A percentile compares a stretch with the other conserved stretches of the same genome.
Evolutionary conservation across 2,329 filamentous ascomycete species (phyloP).

Genomic region (Aspergillus bombycis): DNA sequence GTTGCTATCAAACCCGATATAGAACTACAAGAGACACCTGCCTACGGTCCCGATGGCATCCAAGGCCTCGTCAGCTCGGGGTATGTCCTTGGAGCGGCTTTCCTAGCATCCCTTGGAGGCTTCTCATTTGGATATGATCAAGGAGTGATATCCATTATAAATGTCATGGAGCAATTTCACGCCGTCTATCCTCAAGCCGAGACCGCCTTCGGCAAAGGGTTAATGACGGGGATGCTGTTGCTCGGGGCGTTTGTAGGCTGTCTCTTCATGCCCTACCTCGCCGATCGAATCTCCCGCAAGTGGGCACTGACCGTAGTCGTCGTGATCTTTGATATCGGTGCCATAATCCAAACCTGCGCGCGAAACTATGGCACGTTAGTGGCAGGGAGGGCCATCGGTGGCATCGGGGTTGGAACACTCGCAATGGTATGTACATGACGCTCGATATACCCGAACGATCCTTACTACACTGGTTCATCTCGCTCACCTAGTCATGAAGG

Average conservation of each 20-base stretch:
- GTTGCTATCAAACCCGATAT: neutral
- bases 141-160: slow-evolving; percentile 49
- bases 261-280: slow-evolving; percentile 44
- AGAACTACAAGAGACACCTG: neutral
- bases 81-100: slow-evolving; percentile 47
- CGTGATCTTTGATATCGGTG: slow-evolving; percentile 47
- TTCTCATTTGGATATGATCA: slow-evolving; percentile 50
- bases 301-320: slow-evolving; percentile 38
- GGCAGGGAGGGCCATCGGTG: slow-evolving; percentile 40
- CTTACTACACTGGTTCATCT: neutral
- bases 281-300: slow-evolving; percentile 47
- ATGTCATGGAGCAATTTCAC: slow-evolving; percentile 52
- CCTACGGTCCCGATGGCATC: slow-evolving; percentile 35
- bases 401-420: slow-evolving; percentile 41
- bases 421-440: slow-evolving; percentile 30
- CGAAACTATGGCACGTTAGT: slow-evolving; percentile 32
- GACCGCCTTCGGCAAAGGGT: slow-evolving; percentile 42
- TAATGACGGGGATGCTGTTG: slow-evolving; percentile 52
- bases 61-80: slow-evolving; percentile 38
- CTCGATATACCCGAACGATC: neutral
- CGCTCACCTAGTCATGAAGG: slow-evolving; percentile 1
- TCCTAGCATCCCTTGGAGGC: slow-evolving; percentile 47
- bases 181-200: slow-evolving; percentile 39
- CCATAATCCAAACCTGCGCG: slow-evolving; percentile 42
- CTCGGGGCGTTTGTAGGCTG: slow-evolving; percentile 35